These are phyloP conservation scores for Aurantiochytrium sp. DNA, from an alignment of 108 stramenopile genomes.

Conservation along the genomic window DNA sequence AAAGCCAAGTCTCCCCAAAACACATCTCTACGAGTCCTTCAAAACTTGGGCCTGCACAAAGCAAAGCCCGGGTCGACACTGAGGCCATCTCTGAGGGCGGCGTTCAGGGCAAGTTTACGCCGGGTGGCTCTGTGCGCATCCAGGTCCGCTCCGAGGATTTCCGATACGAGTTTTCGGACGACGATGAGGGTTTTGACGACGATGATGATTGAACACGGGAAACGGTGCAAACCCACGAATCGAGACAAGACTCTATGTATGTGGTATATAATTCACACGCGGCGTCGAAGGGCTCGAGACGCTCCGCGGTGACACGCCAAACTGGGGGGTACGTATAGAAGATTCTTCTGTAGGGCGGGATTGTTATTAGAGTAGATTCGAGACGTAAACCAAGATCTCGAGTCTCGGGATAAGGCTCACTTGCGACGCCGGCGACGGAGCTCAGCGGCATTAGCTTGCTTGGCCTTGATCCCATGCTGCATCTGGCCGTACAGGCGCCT, in stretches of 20 bases:
- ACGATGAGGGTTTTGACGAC: not conserved
- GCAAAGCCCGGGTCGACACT: not conserved
- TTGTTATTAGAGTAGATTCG: no score
- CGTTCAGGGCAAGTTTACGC: not conserved
- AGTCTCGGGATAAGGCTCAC: no score
- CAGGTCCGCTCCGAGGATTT: not conserved
- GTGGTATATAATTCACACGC: not conserved
- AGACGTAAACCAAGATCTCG: not conserved
- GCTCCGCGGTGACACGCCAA: no score
- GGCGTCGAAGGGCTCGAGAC: no score
- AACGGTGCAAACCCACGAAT: not conserved
- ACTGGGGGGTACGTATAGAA: no score
- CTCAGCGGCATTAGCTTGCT: constrained; percentile 72
- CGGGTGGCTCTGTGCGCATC: not conserved
- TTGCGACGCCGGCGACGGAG: constrained; percentile 62
- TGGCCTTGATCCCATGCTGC: constrained; percentile 81
- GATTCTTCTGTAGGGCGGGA: no score
- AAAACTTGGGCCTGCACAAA: no score
- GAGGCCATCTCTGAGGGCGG: not conserved
- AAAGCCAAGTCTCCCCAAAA: not conserved
- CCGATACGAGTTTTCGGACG: constrained; percentile 6
- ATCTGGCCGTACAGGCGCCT: constrained; percentile 79
- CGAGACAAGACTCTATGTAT: not conserved
- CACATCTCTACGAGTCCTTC: not conserved
- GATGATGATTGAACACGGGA: not conserved